Evolutionary conservation across 2,329 filamentous ascomycete species (phyloP), one percentile per base, ranked within the genome.

Genomic region (Amesomyces nigricolor): DNA sequence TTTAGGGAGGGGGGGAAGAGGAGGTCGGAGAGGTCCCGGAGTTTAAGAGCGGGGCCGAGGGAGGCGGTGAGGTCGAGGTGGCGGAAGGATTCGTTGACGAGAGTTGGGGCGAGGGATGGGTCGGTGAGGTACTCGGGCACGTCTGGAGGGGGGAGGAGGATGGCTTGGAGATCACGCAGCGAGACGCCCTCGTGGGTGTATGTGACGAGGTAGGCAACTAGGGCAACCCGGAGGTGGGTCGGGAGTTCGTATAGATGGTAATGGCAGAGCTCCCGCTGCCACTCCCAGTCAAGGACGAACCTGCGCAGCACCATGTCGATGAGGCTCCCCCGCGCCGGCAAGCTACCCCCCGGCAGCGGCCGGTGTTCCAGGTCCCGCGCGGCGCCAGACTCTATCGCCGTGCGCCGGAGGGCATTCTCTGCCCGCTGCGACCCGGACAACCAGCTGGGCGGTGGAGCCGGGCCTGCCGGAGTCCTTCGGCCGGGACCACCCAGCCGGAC

Each of bases 391-490:
- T 51, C 42, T 22, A 50, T 35, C n/a, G 48, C 48, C 14, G 49
- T 48, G 29, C 47, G 39, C 37, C 52, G 54, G 17, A 51, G 44
- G 16, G 32, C 51, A 7, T 35, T 56, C 46, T 32, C 46, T 54
- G 66, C 8, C 62, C 66, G 58, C 67, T 61, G 53, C 52, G 65
- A 2, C 70, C 71, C 55, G 66, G 62, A 57, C 54, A 75, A 66
- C 82, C 82, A 86, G 64, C 80, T 84, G 38, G 73, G 73, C 2
- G 82, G 82, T 19, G 82, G 76, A 26, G 81, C 75, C 19, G 82
- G 82, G 0, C 82, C 82, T 2, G 82, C 74, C 9, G 82, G 81
- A 17, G 77, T 68, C 53, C 79, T 74, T 54, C 76, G 72, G 16
- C 80, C 79, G 64, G 72, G 68, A 14, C 66, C 66, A 62, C 78